Evolutionary conservation across 225 moss, liverwort and hornwort species (phyloP).

Genomic region (Climacium dendroides): DNA sequence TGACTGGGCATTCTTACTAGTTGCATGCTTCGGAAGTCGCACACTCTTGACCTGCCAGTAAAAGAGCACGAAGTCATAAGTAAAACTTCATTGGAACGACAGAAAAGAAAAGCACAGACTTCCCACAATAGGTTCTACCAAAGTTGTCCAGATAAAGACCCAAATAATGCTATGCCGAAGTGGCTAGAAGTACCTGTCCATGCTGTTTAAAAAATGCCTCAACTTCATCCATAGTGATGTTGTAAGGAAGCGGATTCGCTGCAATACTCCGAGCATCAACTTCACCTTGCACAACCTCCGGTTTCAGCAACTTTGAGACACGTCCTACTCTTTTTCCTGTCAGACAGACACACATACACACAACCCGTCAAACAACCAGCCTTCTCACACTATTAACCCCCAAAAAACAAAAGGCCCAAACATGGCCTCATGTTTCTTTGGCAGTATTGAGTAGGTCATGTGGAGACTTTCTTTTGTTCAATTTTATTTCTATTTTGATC

Average conservation of each 20-base stretch:
- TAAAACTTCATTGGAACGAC: neutral
- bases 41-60: conserved; percentile 76
- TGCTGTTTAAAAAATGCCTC: conserved; percentile 59
- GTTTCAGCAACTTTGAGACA: conserved; percentile 44
- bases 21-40: conserved; percentile 62
- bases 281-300: conserved; percentile 72
- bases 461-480: neutral
- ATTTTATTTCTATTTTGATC: neutral
- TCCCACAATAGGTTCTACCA: neutral
- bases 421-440: neutral
- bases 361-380: neutral
- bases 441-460: neutral
- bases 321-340: conserved; percentile 81
- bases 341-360: neutral
- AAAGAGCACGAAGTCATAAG: neutral
- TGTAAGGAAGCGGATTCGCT: conserved; percentile 68
- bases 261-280: conserved; percentile 81
- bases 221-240: conserved; percentile 61
- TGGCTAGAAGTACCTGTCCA: conserved; percentile 36
- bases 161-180: neutral
- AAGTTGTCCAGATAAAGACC: neutral
- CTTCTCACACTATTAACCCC: neutral
- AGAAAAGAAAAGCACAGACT: neutral
- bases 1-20: conserved; percentile 43
- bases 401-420: neutral